These are phyloP conservation scores for Aspergillus fischeri DNA, from an alignment of 2,329 filamentous ascomycete genomes.

Conservation along the genomic window DNA sequence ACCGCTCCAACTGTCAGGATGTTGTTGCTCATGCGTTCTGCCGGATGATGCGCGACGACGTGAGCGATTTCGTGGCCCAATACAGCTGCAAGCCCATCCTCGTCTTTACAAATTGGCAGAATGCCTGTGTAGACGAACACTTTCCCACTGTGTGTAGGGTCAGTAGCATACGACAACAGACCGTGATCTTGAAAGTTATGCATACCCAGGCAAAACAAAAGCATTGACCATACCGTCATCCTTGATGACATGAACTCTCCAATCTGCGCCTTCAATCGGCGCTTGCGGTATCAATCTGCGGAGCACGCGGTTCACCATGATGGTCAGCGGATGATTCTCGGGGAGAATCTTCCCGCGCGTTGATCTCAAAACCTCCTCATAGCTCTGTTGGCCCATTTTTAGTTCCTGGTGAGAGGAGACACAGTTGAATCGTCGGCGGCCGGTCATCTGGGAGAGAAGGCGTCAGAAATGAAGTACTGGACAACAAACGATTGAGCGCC, in stretches of 20 bases:
- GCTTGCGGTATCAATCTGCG: constrained; percentile 52
- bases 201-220: constrained; percentile 58
- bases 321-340: constrained; percentile 45
- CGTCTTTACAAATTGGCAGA: constrained; percentile 51
- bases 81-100: constrained; percentile 58
- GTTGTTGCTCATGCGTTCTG: constrained; percentile 51
- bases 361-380: constrained; percentile 46
- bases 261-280: constrained; percentile 42
- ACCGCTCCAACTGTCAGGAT: constrained; percentile 30
- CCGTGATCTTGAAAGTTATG: background rate
- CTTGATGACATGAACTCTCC: constrained; percentile 60
- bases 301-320: constrained; percentile 50
- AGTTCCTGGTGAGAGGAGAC: constrained; percentile 46
- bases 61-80: constrained; percentile 63
- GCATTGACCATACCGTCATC: constrained; percentile 49
- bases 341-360: constrained; percentile 48
- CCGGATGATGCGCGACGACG: constrained; percentile 54
- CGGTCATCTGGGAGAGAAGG: constrained; percentile 41
- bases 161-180: constrained; percentile 1
- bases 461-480: background rate
- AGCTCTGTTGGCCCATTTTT: constrained; percentile 39
- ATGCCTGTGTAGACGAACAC: constrained; percentile 64
- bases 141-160: constrained; percentile 45
- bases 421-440: constrained; percentile 57
- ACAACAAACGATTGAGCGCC: background rate